Base-by-base conservation (phyloP, 306 rosid genomes). In the Pueraria montana region DNA sequence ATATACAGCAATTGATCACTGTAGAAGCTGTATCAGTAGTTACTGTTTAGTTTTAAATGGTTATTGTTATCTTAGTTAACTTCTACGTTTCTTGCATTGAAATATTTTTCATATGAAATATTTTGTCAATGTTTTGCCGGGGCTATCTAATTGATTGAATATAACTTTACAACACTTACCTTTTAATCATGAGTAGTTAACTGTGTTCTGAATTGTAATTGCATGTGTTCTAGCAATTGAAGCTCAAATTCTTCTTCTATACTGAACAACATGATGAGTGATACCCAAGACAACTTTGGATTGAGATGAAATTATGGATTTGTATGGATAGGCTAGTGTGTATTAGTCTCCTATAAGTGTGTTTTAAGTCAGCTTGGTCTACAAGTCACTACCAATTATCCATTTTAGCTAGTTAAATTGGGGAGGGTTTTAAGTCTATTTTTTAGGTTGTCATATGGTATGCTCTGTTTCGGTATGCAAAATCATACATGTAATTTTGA, bases 11-110 rank as follows among this genome's bases (percentile, higher is more conserved):
- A 79, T 69, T 82, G 59, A 40, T 61, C n/a, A n/a, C n/a, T n/a
- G 32, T 14, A 43, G 61, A 64, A 74, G 69, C 58, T 43, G 66
- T 67, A 66, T 71, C 66, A 34, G 36, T 59, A 34, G 48, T 55
- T 17, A 26, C 65, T 11, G 26, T 27, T 20, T 64, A 50, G 40
- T 78, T 82, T 81, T 26, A 26, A 82, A 59, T 34, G 45, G 78
- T 21, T 34, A 66, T 26, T 36, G 48, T 77, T 32, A 72, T 38
- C 81, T 20, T 32, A 46, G 72, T 56, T 20, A 77, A 5, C 40
- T 63, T 23, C 64, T 32, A 27, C 11, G 62, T 80, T 26, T 58
- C 68, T 34, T 64, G 72, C 66, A 76, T 61, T 72, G 72, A 63
- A 18, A 52, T 34, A 34, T 34, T 34, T 34, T 7, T 34, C 40